These are phyloP conservation scores for Ophiosphaerella narmari DNA, from an alignment of 2,329 filamentous ascomycete genomes.

Conservation along the genomic window DNA sequence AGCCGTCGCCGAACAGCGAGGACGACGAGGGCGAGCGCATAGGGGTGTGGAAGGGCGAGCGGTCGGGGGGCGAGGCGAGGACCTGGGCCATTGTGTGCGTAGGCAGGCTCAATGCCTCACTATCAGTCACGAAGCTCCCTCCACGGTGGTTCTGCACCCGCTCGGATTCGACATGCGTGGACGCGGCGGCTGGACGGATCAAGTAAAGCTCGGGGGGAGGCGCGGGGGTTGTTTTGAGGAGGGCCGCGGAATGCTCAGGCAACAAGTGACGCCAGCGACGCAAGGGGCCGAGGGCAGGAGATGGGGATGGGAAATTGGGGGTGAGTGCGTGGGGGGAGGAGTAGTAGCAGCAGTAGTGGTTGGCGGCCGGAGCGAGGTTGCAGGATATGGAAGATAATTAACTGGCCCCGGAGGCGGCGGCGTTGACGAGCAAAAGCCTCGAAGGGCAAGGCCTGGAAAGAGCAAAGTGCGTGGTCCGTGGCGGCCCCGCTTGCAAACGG, in stretches of 20 bases:
- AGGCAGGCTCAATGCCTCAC: slow-evolving; percentile 26
- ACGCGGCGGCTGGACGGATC: slow-evolving; percentile 18
- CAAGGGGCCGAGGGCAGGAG: neutral
- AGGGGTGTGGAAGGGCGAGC: slow-evolving; percentile 43
- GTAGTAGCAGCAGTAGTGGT: too few relatives aligned
- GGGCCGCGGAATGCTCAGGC: slow-evolving; percentile 15
- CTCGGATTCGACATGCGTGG: slow-evolving; percentile 41
- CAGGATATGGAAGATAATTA: neutral
- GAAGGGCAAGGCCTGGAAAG: slow-evolving; percentile 1
- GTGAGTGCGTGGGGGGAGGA: neutral
- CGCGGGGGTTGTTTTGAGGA: neutral
- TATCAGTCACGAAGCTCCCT: slow-evolving; percentile 32
- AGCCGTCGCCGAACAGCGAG: slow-evolving; percentile 49
- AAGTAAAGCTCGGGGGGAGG: slow-evolving; percentile 8
- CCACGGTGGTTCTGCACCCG: slow-evolving; percentile 19
- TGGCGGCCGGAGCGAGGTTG: neutral
- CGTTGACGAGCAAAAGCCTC: slow-evolving; percentile 5
- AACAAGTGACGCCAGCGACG: neutral
- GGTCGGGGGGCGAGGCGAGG: slow-evolving; percentile 28
- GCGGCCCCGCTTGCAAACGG: neutral
- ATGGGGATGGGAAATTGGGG: neutral
- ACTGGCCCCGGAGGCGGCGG: slow-evolving; percentile 1
- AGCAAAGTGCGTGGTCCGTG: neutral
- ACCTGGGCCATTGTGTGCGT: slow-evolving; percentile 47
- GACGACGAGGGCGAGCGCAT: slow-evolving; percentile 51